Evolutionary conservation across 805 yeast species (phyloP).

Genomic region (Starmerella stigmatis): DNA sequence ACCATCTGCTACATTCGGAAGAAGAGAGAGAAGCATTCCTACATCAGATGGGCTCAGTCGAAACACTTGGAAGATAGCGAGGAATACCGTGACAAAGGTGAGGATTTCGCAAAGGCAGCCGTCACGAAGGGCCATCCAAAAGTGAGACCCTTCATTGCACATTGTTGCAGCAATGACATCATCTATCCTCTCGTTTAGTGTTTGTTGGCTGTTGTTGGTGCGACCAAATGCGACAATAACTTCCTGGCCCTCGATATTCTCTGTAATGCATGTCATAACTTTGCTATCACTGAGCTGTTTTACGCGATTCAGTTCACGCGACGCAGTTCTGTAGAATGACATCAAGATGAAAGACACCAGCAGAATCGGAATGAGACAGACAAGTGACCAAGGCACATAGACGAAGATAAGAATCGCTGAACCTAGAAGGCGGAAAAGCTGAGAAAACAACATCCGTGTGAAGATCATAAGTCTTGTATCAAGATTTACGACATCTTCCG

Average conservation of each 20-base stretch:
- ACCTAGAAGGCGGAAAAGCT: constrained; percentile 46
- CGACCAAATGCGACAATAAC: constrained; percentile 52
- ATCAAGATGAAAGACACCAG: constrained; percentile 32
- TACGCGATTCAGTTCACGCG: constrained; percentile 61
- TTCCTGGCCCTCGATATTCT: constrained; percentile 49
- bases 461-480: constrained; percentile 54
- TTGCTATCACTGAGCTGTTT: constrained; percentile 60
- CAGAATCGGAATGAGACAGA: constrained; percentile 46
- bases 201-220: constrained; percentile 37
- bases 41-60: constrained; percentile 48
- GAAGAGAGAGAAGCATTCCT: constrained; percentile 56
- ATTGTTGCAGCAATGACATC: constrained; percentile 56
- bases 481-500: constrained; percentile 73
- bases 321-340: constrained; percentile 53
- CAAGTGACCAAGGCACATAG: constrained; percentile 58
- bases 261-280: constrained; percentile 59
- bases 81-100: constrained; percentile 43
- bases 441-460: constrained; percentile 30
- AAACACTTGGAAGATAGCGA: constrained; percentile 51
- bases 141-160: constrained; percentile 51
- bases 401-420: constrained; percentile 54
- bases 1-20: constrained; percentile 42
- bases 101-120: constrained; percentile 45
- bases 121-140: constrained; percentile 57
- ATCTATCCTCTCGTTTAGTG: constrained; percentile 40